Percentiles rank a stretch among this genome's conserved stretches.
phyloP scores from a whole-genome alignment of 805 yeast genomes.

The Nadsonia fulvescens region DNA sequence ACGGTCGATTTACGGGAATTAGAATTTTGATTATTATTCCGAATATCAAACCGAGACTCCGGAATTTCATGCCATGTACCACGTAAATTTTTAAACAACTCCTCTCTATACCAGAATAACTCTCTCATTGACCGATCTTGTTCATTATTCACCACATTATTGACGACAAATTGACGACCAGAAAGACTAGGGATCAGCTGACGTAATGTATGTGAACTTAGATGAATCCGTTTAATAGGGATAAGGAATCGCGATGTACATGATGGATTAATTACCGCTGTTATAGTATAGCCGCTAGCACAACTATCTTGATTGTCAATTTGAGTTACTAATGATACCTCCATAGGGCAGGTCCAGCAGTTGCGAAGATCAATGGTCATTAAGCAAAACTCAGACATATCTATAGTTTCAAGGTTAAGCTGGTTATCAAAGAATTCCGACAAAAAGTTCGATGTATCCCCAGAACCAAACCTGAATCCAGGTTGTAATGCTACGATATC shows the following conservation, averaged over 20 bases:
- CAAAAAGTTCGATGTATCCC: too few species aligned
- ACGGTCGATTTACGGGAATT: conserved; percentile 6
- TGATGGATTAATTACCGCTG: conserved; percentile 22
- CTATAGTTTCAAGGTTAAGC: too few species aligned
- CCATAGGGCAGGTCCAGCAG: conserved; percentile 43
- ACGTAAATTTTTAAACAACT: conserved; percentile 34
- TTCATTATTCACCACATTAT: conserved; percentile 25
- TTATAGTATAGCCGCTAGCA: too few species aligned
- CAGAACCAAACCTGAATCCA: too few species aligned
- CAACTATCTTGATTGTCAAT: too few species aligned
- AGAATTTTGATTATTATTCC: too few species aligned
- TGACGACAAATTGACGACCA: conserved; percentile 51
- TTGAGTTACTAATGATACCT: conserved; percentile 15
- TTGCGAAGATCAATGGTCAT: conserved; percentile 64
- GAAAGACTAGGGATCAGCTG: conserved; percentile 52
- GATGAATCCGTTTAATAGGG: conserved; percentile 43
- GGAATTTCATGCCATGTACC: conserved; percentile 44
- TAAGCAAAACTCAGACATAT: conserved; percentile 29
- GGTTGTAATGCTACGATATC: conserved; percentile 39
- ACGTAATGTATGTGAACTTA: conserved; percentile 25
- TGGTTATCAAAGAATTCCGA: too few species aligned
- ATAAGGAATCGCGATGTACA: conserved; percentile 44
- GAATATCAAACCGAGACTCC: conserved; percentile 1
- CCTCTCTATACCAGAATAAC: conserved; percentile 68
- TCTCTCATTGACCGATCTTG: conserved; percentile 41